phyloP scores from a whole-genome alignment of 2,329 filamentous ascomycete species.

The Amauroascus verrucosus region DNA sequence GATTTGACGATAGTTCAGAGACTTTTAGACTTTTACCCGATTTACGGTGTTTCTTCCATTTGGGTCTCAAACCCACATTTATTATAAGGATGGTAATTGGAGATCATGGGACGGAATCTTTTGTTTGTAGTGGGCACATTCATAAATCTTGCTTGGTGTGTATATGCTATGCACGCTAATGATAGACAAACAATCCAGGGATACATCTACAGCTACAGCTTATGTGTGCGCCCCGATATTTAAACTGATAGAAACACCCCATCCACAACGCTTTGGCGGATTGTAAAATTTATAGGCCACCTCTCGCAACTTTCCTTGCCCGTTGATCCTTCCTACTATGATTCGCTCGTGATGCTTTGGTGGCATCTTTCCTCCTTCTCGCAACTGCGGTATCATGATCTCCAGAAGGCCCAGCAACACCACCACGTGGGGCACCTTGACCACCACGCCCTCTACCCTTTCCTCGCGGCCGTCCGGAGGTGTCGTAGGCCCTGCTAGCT shows the following conservation, averaged over 20 bases:
- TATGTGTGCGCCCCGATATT: too few relatives aligned
- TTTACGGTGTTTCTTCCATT: too few relatives aligned
- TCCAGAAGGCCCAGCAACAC: slow-evolving; percentile 27
- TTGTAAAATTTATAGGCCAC: neutral
- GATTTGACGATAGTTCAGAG: neutral
- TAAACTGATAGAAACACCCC: neutral
- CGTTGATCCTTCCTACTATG: slow-evolving; percentile 69
- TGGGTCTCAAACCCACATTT: too few relatives aligned
- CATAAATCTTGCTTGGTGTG: neutral
- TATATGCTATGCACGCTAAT: neutral
- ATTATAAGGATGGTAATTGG: too few relatives aligned
- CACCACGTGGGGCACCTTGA: slow-evolving; percentile 40
- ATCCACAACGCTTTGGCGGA: neutral
- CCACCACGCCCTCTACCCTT: slow-evolving; percentile 37
- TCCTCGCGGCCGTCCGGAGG: slow-evolving; percentile 16
- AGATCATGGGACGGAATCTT: neutral
- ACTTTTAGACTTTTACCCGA: too few relatives aligned
- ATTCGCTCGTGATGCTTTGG: slow-evolving; percentile 72
- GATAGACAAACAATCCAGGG: neutral
- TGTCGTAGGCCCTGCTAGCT: slow-evolving; percentile 23
- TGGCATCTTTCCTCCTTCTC: slow-evolving; percentile 67
- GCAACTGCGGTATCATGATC: slow-evolving; percentile 64
- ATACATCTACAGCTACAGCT: too few relatives aligned
- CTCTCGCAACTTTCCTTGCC: slow-evolving; percentile 48
- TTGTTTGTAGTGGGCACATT: neutral